Conservation (phyloP, 441 rosid genomes). For the Lepidium campestre region DNA sequence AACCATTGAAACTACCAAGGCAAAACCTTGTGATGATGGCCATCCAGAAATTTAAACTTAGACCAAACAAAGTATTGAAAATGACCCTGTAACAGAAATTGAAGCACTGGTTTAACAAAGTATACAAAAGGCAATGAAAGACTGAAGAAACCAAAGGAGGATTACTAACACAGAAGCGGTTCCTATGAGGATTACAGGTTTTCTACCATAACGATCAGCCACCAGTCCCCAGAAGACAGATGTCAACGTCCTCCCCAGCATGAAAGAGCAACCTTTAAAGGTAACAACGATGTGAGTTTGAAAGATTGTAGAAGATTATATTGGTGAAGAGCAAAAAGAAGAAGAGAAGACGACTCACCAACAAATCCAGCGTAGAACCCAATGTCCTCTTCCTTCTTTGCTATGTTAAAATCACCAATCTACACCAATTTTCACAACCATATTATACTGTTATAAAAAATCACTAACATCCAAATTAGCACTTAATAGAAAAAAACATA, state of each 20-base stretch:
- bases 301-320: background rate
- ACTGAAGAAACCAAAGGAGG: background rate
- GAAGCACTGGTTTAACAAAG: background rate
- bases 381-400: conserved; percentile 65
- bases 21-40: conserved; percentile 77
- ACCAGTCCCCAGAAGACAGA: conserved; percentile 84
- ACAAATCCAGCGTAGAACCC: conserved; percentile 79
- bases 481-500: background rate
- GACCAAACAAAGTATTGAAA: conserved; percentile 81
- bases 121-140: background rate
- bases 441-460: background rate
- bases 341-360: conserved; percentile 43
- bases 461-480: background rate
- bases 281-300: background rate
- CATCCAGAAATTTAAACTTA: conserved; percentile 82
- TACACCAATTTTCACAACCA: conserved; percentile 23
- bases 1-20: conserved; percentile 70
- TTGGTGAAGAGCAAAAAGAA: background rate
- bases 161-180: conserved; percentile 60
- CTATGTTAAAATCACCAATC: conserved; percentile 63
- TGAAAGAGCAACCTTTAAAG: conserved; percentile 63
- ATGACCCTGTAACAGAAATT: conserved; percentile 45
- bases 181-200: conserved; percentile 73
- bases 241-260: conserved; percentile 85
- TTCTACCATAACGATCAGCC: conserved; percentile 87